phyloP scores from a whole-genome alignment of 2,329 filamentous ascomycete species.

The Fusarium sp. region DNA sequence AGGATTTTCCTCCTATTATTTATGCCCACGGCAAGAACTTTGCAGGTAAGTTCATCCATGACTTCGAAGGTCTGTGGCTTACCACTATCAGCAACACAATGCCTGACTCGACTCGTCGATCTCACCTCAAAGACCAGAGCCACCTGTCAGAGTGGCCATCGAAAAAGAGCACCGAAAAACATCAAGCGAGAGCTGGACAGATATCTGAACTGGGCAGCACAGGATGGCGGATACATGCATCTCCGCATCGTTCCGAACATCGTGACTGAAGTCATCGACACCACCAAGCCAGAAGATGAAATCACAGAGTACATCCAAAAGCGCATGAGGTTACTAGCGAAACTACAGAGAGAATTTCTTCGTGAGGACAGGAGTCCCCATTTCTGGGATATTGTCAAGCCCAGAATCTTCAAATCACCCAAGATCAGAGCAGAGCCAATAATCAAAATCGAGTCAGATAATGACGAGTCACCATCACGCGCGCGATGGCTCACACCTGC shows the following conservation, averaged over 20 bases:
- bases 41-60: conserved; percentile 47
- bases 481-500: conserved; percentile 14
- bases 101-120: conserved; percentile 55
- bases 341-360: conserved; percentile 54
- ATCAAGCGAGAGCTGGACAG: conserved; percentile 53
- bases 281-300: conserved; percentile 42
- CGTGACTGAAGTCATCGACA: conserved; percentile 53
- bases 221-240: conserved; percentile 54
- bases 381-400: conserved; percentile 50
- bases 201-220: conserved; percentile 57
- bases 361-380: conserved; percentile 43
- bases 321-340: conserved; percentile 53
- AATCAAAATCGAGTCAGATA: neutral
- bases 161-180: conserved; percentile 47
- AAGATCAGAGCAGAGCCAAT: conserved; percentile 38
- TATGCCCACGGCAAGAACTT: conserved; percentile 55
- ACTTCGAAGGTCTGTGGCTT: conserved; percentile 8
- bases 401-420: conserved; percentile 36
- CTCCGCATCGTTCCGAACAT: conserved; percentile 55
- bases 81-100: conserved; percentile 52
- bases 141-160: conserved; percentile 52
- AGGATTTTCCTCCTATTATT: conserved; percentile 52
- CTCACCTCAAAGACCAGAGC: conserved; percentile 53
- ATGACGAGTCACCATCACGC: conserved; percentile 15
- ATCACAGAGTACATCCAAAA: conserved; percentile 53